Evolutionary conservation across 148 eudicot species (phyloP), one percentile per base, ranked within the genome.

Genomic region (Heliamphora exappendiculata): DNA sequence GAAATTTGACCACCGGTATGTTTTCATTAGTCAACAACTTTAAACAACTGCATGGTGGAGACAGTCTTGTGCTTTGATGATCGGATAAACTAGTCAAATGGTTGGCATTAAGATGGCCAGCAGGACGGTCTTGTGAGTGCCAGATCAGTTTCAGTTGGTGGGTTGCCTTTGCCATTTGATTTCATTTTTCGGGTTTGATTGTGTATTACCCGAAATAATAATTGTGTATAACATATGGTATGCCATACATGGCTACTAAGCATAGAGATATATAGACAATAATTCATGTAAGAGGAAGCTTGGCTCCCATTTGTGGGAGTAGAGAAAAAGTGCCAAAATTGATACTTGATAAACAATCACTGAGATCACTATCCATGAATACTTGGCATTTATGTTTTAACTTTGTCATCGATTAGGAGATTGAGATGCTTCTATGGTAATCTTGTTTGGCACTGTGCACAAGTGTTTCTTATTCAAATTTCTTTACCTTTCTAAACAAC

Each of bases 281-380:
- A 2, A 34, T 53, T 37, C 65, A 37, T 36, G 65, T 44, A 57
- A n/a, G 45, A 53, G 75, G 41, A 50, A 5, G 37, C 50, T 54
- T 51, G 24, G 34, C 47, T 72, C 75, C 75, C 47, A 33, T 70
- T 16, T 4, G 29, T 51, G 59, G 73, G 74, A 71, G 42, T 36
- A 54, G 44, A 6, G 8, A 24, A 17, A 20, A 3, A 7, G 60
- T 1, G 20, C 19, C 29, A 72, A 28, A 73, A 31, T 24, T 28
- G 39, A 59, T 20, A 31, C 66, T 1, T 14, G 59, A 36, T 22
- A 24, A 14, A 28, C 36, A 26, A 14, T 20, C 36, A 20, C 55
- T 47, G 51, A 54, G 41, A 19, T 14, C 16, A 20, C 37, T 22
- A 17, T 49, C 36, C n/a, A 19, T 71, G 1, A 28, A 49, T 31